Base-by-base conservation (phyloP, 148 eudicot species). In the Amaranthus hypochondriacus region DNA sequence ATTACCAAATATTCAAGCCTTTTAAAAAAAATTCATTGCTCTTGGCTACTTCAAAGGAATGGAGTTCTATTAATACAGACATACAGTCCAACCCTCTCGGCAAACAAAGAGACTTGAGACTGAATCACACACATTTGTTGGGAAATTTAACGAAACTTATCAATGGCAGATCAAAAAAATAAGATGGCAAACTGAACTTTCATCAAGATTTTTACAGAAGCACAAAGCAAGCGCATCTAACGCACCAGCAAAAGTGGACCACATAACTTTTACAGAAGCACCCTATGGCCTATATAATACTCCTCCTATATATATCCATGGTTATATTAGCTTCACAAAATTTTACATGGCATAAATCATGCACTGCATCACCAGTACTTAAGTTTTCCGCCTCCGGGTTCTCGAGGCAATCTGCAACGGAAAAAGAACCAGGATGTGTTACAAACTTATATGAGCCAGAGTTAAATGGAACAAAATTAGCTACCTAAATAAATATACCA, bases 361-460 rank as follows among this genome's bases (percentile, higher is more conserved):
- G 51, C 71, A 48, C 47, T 65, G 44, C 46, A 21, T 51, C 3
- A 18, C 12, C 13, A 42, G 63, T 70, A 8, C 52, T 80, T 72
- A 85, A 52, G 75, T 62, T 71, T 80, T 85, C 44, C 77, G 76
- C 58, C 87, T 83, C 73, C 88, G 87, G 71, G 81, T 85, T 77
- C 88, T 81, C 14, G 69, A 68, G 14, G 82, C 86, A 67, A 81
- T 73, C 90, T 87, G 85, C 73, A 76, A 84, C 47, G 8, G 55
- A 64, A n/a, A 78, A 2, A 49, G 5, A 15, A 55, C 51, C n/a
- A 70, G 59, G 21, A 13, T 46, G 28, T 21, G 44, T 69, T 54
- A 6, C 46, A 48, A 42, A 50, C 6, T 48, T 21, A 9, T 48
- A 12, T 42, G 15, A 52, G 42, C 39, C 7, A 7, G 4, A 48